Evolutionary conservation across 805 yeast genomes (phyloP), one percentile per base, ranked within the genome.

Genomic region (Tetrapisispora fleetii): DNA sequence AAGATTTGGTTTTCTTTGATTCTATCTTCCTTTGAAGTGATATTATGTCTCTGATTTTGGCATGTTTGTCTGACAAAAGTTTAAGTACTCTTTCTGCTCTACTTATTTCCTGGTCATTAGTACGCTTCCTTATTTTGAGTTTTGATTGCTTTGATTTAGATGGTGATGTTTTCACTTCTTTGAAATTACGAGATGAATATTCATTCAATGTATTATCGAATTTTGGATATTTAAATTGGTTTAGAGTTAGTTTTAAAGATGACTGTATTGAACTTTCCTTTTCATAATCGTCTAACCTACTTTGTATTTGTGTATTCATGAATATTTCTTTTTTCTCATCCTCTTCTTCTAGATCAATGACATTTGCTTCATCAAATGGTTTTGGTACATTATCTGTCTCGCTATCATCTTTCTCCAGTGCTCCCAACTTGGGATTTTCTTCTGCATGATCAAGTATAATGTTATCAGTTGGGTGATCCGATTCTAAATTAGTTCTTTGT

Each of bases 281-380:
- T 22, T 62, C 60, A 9, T 46, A 46, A 16, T 59, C 65, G 48
- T 64, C 67, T 19, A 65, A 40, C 22, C 57, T 50, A 36, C 67
- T 50, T 48, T 65, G 69, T 9, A 65, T 54, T 45, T 65, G 69
- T 4, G 69, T 65, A 33, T 54, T 59, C 3, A 65, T 50, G 24
- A 65, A 56, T 7, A 63, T 48, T 3, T 49, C 53, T 10, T 46
- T 49, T 13, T 45, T 28, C 4, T 21, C 18, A 5, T 18, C 27
- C 16, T 28, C 21, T 30, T 9, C 8, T n/a, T 11, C 41, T 11
- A 3, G 5, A 16, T 37, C 28, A 14, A 24, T 24, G 28, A 24
- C 28, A 4, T 24, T 24, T 24, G 28, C 8, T 24, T n/a, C 33
- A 9, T 43, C 33, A n/a, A 9, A 17, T 11, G 13, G 2, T 4